phyloP scores from a whole-genome alignment of 208 protist genomes.

The Wallacemonas sp. region DNA sequence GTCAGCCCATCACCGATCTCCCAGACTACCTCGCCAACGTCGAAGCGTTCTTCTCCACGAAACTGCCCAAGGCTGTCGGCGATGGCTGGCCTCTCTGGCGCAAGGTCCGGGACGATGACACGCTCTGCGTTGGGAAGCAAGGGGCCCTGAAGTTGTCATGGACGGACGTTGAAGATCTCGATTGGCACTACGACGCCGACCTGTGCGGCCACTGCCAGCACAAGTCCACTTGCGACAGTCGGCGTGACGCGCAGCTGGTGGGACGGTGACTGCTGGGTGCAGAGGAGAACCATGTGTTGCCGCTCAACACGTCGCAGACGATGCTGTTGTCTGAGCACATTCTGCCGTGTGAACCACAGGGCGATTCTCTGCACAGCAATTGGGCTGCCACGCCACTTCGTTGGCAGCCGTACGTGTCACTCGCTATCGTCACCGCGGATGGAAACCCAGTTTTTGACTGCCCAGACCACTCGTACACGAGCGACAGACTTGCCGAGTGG shows the following conservation, averaged over 20 bases:
- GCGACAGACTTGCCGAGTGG: no score
- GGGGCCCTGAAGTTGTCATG: neutral
- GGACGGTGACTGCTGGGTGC: neutral
- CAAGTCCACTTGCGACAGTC: neutral
- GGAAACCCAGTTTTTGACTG: no score
- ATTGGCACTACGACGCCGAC: neutral
- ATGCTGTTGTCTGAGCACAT: no score
- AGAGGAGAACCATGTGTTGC: no score
- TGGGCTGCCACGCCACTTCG: no score
- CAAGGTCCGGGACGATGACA: no score
- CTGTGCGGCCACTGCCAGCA: constrained; percentile 1
- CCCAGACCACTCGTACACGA: no score
- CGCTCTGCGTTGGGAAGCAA: neutral
- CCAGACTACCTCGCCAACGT: neutral
- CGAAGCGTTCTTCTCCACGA: neutral
- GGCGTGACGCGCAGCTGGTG: neutral
- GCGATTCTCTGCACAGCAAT: no score
- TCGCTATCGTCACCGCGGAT: no score
- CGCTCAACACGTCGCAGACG: no score
- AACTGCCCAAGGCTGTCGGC: neutral
- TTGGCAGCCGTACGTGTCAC: no score
- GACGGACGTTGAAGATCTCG: constrained; percentile 6
- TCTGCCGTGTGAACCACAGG: no score
- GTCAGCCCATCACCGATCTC: constrained; percentile 8
- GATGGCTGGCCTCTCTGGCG: neutral